Evolutionary conservation across 1,139 yeast species (phyloP), one percentile per base, ranked within the genome.

Genomic region (Schizosaccharomyces versatilis): DNA sequence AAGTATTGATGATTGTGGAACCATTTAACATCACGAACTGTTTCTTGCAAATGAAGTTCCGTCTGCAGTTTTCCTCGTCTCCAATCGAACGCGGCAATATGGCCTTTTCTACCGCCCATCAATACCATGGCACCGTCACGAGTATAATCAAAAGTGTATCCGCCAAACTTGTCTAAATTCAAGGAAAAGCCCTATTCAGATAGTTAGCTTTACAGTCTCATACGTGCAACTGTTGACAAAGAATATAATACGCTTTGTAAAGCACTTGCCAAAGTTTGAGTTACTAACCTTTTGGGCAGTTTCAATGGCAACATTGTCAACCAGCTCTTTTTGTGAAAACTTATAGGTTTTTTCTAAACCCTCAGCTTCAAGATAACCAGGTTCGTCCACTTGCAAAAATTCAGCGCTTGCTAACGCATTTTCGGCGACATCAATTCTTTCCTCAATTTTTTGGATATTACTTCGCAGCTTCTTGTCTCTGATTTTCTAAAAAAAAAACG

Each of bases 51-150:
- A 64, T 84, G 79, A 55, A 93, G 68, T 66, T 93, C 99, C 55
- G 94, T 79, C 57, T 78, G 81, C 52, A 90, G 69, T 51, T 71
- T 72, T 10, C 98, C 97, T 52, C 80, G 78, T 65, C 94, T 78
- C 97, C 98, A 93, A 68, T 93, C 96, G 71, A 93, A 81, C 3
- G 94, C 78, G 0, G 98, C 97, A 55, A 93, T 79, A 71, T 93
- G 98, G 2, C 99, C 99, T 65, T 85, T 86, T 53, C 73, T 72
- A 15, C 99, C 98, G 10, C 90, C 94, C 40, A 93, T 71, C 54
- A 93, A 73, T 55, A 93, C 68, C 60, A 81, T 81, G 60, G 95
- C 78, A 55, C 99, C 98, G 62, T 85, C 85, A 66, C 93, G 73
- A 2, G 90, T 76, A 66, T 81, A 90, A 66, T 88, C 90, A 17